Conservation (phyloP, 768 basidiomycete genomes). For the Postia placenta region DNA sequence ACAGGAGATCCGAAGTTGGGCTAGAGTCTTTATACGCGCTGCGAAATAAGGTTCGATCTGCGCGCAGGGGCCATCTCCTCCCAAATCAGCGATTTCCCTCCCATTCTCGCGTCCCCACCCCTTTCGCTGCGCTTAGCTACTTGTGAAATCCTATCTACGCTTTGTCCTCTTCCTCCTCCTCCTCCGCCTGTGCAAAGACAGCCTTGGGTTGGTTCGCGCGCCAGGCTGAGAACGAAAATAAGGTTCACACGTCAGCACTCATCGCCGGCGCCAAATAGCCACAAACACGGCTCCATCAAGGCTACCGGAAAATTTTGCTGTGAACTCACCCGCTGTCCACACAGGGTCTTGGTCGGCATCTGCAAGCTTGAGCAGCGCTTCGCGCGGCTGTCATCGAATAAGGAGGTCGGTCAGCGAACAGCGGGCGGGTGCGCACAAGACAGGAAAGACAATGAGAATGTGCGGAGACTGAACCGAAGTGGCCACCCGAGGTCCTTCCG, state of each 20-base stretch:
- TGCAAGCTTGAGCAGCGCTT: constrained; percentile 94
- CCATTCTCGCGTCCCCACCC: constrained; percentile 19
- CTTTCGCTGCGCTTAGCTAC: constrained; percentile 13
- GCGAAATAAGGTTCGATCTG: constrained; percentile 83
- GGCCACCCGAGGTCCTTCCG: constrained; percentile 12
- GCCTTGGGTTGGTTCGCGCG: constrained; percentile 79
- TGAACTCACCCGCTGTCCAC: constrained; percentile 75
- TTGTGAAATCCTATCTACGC: constrained; percentile 20
- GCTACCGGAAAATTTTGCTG: constrained; percentile 11
- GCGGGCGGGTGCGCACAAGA: constrained; percentile 1
- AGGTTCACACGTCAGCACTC: constrained; percentile 25
- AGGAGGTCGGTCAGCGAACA: background rate
- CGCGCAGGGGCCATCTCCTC: constrained; percentile 62
- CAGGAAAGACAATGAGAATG: constrained; percentile 11
- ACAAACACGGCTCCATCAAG: constrained; percentile 30
- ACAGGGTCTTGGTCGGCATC: constrained; percentile 67
- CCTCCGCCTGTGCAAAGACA: constrained; percentile 64
- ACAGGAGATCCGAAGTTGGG: constrained; percentile 55
- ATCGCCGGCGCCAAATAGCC: constrained; percentile 36
- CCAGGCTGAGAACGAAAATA: constrained; percentile 59
- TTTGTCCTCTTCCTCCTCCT: constrained; percentile 49
- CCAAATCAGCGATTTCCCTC: constrained; percentile 15
- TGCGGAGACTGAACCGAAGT: constrained; percentile 11
- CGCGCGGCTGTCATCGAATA: constrained; percentile 70
- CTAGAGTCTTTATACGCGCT: constrained; percentile 76